phyloP scores from a whole-genome alignment of 176 grass and related monocot species.

The Paspalum notatum region DNA sequence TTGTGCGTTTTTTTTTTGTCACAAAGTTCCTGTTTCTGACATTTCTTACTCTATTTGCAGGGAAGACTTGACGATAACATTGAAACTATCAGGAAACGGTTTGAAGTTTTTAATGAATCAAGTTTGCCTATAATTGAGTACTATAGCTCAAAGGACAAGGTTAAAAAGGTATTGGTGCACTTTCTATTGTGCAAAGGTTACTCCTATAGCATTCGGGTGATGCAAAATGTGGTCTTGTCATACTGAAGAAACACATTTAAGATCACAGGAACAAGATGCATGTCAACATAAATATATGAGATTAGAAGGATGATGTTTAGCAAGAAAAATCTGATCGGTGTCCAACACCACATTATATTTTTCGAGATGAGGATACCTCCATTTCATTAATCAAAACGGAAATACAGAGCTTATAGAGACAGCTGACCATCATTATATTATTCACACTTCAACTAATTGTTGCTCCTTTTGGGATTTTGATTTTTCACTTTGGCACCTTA shows the following conservation, averaged over 20 bases:
- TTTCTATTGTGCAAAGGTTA: not conserved
- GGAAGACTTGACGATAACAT: slow-evolving; percentile 96
- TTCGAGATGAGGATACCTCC: no score
- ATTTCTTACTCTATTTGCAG: slow-evolving; percentile 49
- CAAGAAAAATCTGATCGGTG: not conserved
- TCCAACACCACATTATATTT: no score
- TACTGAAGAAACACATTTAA: not conserved
- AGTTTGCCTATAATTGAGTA: slow-evolving; percentile 91
- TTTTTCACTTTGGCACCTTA: slow-evolving; percentile 37
- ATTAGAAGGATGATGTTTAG: slow-evolving; percentile 16
- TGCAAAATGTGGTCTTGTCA: not conserved
- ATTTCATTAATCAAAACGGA: no score
- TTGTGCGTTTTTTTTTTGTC: not conserved
- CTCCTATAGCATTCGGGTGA: not conserved
- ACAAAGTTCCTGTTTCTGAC: slow-evolving; percentile 3
- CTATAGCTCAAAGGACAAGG: slow-evolving; percentile 66
- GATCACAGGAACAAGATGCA: not conserved
- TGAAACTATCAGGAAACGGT: slow-evolving; percentile 92
- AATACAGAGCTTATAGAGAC: no score
- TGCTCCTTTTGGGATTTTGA: not conserved
- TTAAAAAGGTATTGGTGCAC: slow-evolving; percentile 64
- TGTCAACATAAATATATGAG: slow-evolving; percentile 9
- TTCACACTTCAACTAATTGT: not conserved
- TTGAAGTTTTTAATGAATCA: slow-evolving; percentile 85
- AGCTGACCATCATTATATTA: not conserved